Evolutionary conservation across 768 basidiomycete species (phyloP), one percentile per base, ranked within the genome.

Genomic region (Auricularia sp.): DNA sequence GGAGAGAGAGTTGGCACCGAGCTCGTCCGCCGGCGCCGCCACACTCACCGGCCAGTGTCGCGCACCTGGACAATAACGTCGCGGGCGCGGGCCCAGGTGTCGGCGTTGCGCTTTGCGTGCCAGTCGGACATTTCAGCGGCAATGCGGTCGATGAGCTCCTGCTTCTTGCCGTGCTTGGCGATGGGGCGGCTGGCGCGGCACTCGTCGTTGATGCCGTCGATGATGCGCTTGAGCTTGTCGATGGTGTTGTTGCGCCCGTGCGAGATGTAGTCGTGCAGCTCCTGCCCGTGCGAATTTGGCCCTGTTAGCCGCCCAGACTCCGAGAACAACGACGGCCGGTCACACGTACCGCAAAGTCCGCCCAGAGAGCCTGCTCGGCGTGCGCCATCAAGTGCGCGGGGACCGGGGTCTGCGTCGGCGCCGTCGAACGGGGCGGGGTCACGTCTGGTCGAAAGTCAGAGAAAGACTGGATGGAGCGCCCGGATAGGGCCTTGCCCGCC

Each of bases 91-190:
- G 77, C 74, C 85, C 88, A 92, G 72, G 82, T 85, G 68, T 88
- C 88, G 61, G 82, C 76, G 65, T 80, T 77, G 71, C 82, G 83
- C 1, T 75, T 73, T 62, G 74, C 73, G 71, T 82, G 82, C 87
- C 88, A 91, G 62, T 70, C 65, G 66, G 88, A 85, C 69, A 93
- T 75, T 67, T 81, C 77, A 7, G 70, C 68, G 56, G 83, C 75
- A 67, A 94, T 87, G 67, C 89, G 82, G 73, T 92, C 89, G 72
- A 92, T 91, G 59, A 93, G 82, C 39, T 93, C 92, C 70, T 91
- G 88, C 72, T 94, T 94, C 78, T 89, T 92, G 34, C 92, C 92
- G 11, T 89, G 81, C 75, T 90, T 91, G 63, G 83, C 78, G 35
- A 92, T 77, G 10, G 56, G 18, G 24, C 56, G 56, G 69, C 82